phyloP scores from a whole-genome alignment of 306 rosid species.

The Canavalia gladiata region DNA sequence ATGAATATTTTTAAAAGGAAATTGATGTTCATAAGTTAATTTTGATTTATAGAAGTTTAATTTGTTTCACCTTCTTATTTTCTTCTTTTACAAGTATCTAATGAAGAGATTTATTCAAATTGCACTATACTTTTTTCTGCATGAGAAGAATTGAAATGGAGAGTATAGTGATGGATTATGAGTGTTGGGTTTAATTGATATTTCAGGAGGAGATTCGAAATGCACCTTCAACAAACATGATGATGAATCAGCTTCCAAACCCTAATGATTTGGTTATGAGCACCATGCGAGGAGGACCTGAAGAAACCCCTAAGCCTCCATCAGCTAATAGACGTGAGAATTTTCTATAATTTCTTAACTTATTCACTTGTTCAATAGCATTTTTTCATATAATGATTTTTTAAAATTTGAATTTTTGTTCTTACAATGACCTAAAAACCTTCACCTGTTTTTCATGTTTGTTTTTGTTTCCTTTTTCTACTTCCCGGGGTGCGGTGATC shows the following conservation, averaged over 20 bases:
- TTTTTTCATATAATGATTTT: not conserved
- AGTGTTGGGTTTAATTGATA: conserved; percentile 2
- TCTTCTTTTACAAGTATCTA: too few species aligned
- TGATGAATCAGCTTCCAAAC: conserved; percentile 67
- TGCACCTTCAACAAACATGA: conserved; percentile 65
- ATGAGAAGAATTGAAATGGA: conserved; percentile 15
- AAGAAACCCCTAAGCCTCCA: conserved; percentile 83
- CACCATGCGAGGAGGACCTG: conserved; percentile 63
- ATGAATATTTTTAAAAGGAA: too few species aligned
- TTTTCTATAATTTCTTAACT: conserved; percentile 8
- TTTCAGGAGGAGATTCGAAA: conserved; percentile 87
- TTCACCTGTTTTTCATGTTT: conserved; percentile 5
- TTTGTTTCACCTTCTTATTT: too few species aligned
- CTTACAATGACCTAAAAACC: not conserved
- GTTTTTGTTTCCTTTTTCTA: conserved; percentile 10
- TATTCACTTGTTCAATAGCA: not conserved
- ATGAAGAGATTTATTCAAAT: too few species aligned
- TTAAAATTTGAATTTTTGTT: not conserved
- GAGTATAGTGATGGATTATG: not conserved
- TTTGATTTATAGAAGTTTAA: too few species aligned
- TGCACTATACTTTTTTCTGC: not conserved
- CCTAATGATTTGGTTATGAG: conserved; percentile 62
- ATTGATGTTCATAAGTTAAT: too few species aligned
- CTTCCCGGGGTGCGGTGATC: conserved; percentile 34
- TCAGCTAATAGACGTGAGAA: conserved; percentile 79